Evolutionary conservation across 2,329 filamentous ascomycete genomes (phyloP).

Genomic region (Aspergillus vadensis): DNA sequence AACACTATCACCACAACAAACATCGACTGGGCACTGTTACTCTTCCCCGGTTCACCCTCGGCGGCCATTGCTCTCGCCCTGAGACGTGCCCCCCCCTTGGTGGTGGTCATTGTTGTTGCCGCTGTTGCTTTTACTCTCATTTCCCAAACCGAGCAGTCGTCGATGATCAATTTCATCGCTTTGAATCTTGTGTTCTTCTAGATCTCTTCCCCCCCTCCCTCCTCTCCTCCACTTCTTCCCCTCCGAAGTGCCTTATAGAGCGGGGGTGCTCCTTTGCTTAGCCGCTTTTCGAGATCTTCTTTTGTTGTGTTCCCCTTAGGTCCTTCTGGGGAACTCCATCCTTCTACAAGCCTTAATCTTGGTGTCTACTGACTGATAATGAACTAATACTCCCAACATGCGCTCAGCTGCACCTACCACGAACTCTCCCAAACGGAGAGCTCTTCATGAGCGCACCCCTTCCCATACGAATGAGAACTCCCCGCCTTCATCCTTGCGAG

Average conservation of each 20-base stretch:
- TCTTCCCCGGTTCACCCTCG: not conserved
- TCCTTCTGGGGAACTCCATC: constrained; percentile 10
- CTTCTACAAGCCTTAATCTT: constrained; percentile 7
- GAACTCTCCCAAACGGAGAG: constrained; percentile 41
- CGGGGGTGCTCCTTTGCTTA: constrained; percentile 10
- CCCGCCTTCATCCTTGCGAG: constrained; percentile 40
- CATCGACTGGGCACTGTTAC: constrained; percentile 11
- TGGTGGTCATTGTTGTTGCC: not conserved
- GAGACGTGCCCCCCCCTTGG: too few species aligned
- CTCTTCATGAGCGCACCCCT: constrained; percentile 49
- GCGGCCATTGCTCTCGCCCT: constrained; percentile 11
- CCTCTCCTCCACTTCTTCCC: not conserved
- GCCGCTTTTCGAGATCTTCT: constrained; percentile 6
- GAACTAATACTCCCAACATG: constrained; percentile 37
- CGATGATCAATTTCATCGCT: constrained; percentile 13
- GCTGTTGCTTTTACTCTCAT: not conserved
- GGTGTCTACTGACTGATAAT: constrained; percentile 29
- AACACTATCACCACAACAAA: constrained; percentile 20
- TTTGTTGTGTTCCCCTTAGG: constrained; percentile 5
- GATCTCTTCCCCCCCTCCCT: not conserved
- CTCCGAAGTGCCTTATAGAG: constrained; percentile 12
- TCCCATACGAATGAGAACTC: constrained; percentile 50
- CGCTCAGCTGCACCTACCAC: constrained; percentile 33
- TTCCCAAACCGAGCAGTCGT: constrained; percentile 10
- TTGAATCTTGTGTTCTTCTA: constrained; percentile 12